Evolutionary conservation across 768 basidiomycete species (phyloP).

Genomic region (Suillus plorans): DNA sequence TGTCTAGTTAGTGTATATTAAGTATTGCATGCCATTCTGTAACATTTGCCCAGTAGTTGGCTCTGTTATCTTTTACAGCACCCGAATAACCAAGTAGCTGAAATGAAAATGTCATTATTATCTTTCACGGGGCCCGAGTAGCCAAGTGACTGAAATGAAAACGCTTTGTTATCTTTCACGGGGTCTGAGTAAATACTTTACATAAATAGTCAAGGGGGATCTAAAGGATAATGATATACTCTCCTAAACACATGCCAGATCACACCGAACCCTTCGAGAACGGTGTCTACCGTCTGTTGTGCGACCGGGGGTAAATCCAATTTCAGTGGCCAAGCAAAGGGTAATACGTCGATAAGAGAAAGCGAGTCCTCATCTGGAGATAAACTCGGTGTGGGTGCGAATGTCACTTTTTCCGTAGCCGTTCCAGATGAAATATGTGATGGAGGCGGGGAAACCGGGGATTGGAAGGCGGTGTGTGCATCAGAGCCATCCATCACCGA

Average conservation of each 20-base stretch:
- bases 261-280: conserved; percentile 25
- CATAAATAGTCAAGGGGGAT: conserved; percentile 27
- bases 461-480: background rate
- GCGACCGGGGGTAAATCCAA: conserved; percentile 26
- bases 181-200: background rate
- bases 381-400: conserved; percentile 13
- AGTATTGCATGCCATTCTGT: background rate
- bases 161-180: background rate
- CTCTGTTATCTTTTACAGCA: background rate
- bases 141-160: background rate
- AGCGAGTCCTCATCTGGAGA: conserved; percentile 21
- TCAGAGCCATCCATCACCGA: conserved; percentile 14
- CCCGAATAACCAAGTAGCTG: background rate
- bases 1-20: conserved; percentile 1
- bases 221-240: conserved; percentile 34
- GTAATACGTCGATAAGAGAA: conserved; percentile 14
- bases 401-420: conserved; percentile 7
- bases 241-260: conserved; percentile 32
- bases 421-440: conserved; percentile 10
- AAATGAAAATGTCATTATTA: background rate
- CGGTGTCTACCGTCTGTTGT: conserved; percentile 20
- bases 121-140: background rate
- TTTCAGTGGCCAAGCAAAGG: conserved; percentile 32
- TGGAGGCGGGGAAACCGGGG: conserved; percentile 1
- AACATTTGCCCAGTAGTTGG: background rate